These are phyloP conservation scores for Elsinoe australis DNA, from an alignment of 2,329 filamentous ascomycete species.

Conservation along the genomic window DNA sequence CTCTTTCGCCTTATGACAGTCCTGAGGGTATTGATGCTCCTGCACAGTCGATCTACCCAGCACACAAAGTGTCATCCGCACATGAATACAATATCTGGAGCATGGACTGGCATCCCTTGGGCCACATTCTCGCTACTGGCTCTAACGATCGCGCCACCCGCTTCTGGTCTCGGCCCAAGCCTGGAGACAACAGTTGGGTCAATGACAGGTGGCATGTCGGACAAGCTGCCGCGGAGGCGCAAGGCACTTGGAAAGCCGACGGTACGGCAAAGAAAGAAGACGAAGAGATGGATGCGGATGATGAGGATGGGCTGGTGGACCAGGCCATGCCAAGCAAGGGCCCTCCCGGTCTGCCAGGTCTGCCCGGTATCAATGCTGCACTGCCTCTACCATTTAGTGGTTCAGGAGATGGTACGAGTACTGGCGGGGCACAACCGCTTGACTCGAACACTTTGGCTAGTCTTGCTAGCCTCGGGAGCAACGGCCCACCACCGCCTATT, in stretches of 20 bases:
- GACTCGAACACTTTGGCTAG: conserved; percentile 34
- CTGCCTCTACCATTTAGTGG: conserved; percentile 30
- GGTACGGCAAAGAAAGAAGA: conserved; percentile 83
- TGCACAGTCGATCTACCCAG: conserved; percentile 84
- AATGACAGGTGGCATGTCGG: conserved; percentile 95
- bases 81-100: conserved; percentile 97
- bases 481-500: conserved; percentile 38
- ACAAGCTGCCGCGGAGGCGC: conserved; percentile 82
- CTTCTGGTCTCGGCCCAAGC: conserved; percentile 88
- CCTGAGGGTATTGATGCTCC: conserved; percentile 71
- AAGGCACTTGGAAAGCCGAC: conserved; percentile 90
- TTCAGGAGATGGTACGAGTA: conserved; percentile 38
- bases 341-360: conserved; percentile 54
- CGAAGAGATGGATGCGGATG: conserved; percentile 88
- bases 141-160: conserved; percentile 95
- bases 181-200: conserved; percentile 75
- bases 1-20: conserved; percentile 76
- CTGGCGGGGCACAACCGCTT: conserved; percentile 33
- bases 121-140: conserved; percentile 88
- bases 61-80: conserved; percentile 76
- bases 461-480: conserved; percentile 23
- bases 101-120: conserved; percentile 93
- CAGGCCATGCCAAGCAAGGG: conserved; percentile 64
- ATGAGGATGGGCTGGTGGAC: conserved; percentile 89
- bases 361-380: conserved; percentile 34